Evolutionary conservation across 495 filamentous ascomycete species (phyloP).

Genomic region (Cercophora newfieldiana): DNA sequence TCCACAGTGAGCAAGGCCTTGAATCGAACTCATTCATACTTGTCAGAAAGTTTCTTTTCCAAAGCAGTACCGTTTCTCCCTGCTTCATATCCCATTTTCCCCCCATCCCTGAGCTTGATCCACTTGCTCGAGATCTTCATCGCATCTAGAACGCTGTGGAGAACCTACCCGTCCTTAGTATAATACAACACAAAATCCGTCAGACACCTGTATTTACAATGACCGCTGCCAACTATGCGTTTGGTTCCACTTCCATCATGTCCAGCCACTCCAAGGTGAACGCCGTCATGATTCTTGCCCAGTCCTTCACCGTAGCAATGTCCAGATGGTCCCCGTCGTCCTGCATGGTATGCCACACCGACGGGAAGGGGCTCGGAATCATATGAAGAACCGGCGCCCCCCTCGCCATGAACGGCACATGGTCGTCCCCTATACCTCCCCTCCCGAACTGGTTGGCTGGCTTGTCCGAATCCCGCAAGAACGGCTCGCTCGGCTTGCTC

Average conservation of each 20-base stretch:
- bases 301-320: slow-evolving; percentile 74
- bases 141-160: neutral
- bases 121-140: neutral
- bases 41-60: neutral
- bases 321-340: slow-evolving; percentile 86
- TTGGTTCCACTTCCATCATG: slow-evolving; percentile 29
- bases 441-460: slow-evolving; percentile 45
- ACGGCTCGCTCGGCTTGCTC: slow-evolving; percentile 34
- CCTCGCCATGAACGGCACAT: slow-evolving; percentile 76
- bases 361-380: slow-evolving; percentile 76
- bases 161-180: neutral
- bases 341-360: slow-evolving; percentile 75
- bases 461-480: slow-evolving; percentile 56
- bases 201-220: neutral
- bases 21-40: neutral
- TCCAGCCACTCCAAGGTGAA: slow-evolving; percentile 89
- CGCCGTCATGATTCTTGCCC: slow-evolving; percentile 73
- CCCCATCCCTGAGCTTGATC: neutral
- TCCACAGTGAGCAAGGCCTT: too few species aligned
- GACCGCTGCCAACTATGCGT: neutral
- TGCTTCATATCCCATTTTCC: neutral
- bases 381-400: slow-evolving; percentile 83
- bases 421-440: slow-evolving; percentile 68
- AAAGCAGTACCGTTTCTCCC: neutral
- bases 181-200: neutral